phyloP scores from a whole-genome alignment of 805 yeast genomes.

The Sugiyamaella qingdaonensis region DNA sequence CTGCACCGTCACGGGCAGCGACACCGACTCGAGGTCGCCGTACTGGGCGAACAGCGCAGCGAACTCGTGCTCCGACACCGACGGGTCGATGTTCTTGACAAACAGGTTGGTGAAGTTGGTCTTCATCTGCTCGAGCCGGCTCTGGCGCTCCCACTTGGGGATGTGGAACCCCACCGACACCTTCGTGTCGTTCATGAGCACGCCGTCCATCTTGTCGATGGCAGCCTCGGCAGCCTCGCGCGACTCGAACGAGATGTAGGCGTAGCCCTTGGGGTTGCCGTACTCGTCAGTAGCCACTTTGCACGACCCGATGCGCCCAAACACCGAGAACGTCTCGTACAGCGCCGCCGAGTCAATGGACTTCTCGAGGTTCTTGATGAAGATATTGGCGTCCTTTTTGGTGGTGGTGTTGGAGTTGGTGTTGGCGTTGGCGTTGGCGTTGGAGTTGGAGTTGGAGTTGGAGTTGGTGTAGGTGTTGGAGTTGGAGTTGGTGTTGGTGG shows the following conservation, averaged over 20 bases:
- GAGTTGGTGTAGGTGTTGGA: too few relatives aligned
- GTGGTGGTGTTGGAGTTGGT: background rate
- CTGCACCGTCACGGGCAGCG: conserved; percentile 43
- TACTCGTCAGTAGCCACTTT: conserved; percentile 46
- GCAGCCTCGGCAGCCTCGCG: conserved; percentile 61
- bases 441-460: too few relatives aligned
- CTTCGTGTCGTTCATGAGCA: conserved; percentile 31
- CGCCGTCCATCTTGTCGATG: conserved; percentile 50
- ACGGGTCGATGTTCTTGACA: conserved; percentile 46
- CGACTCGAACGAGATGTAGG: conserved; percentile 61
- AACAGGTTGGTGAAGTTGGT: conserved; percentile 52
- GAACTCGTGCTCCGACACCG: conserved; percentile 38
- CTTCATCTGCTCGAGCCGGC: conserved; percentile 43
- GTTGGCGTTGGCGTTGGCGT: background rate
- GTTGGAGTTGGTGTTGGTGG: background rate
- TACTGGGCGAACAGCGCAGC: conserved; percentile 41
- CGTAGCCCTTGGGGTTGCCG: conserved; percentile 50
- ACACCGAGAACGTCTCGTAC: conserved; percentile 48
- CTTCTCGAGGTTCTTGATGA: conserved; percentile 52
- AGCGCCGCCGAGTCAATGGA: conserved; percentile 49
- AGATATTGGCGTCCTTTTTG: conserved; percentile 47
- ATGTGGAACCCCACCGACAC: conserved; percentile 58
- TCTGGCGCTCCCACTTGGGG: conserved; percentile 56
- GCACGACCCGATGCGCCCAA: conserved; percentile 47
- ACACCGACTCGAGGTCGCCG: conserved; percentile 48